phyloP scores from a whole-genome alignment of 2,329 filamentous ascomycete genomes.

The Nannizziopsis arthrosporioides region DNA sequence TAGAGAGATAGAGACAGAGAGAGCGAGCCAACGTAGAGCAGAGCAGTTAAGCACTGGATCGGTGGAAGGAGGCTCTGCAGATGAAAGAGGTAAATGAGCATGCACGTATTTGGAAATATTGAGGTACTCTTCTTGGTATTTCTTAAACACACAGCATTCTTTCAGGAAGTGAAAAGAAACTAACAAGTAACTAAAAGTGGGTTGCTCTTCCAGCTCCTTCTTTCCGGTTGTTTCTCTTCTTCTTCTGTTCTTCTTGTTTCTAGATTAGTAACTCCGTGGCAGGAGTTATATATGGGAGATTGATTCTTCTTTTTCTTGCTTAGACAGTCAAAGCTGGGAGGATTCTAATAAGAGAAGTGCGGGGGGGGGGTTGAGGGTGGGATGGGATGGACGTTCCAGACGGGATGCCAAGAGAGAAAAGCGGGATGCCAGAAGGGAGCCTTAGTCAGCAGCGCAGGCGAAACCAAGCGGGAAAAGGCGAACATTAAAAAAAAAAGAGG shows the following conservation, averaged over 20 bases:
- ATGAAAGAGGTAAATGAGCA: too few relatives aligned
- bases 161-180: background rate
- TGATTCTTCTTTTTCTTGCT: background rate
- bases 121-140: constrained; percentile 1
- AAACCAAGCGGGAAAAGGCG: constrained; percentile 7
- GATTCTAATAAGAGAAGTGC: background rate
- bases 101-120: background rate
- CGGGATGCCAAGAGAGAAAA: constrained; percentile 16
- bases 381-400: constrained; percentile 13
- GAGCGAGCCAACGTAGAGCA: background rate
- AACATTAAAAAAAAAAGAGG: constrained; percentile 5
- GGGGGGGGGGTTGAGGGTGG: background rate
- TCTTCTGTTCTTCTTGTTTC: constrained; percentile 4
- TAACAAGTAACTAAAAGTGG: constrained; percentile 5
- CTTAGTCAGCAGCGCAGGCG: constrained; percentile 10
- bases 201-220: background rate
- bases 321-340: background rate
- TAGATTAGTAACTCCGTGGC: background rate
- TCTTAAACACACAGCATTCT: background rate
- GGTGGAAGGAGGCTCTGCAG: too few relatives aligned
- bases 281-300: background rate
- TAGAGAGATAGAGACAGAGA: background rate
- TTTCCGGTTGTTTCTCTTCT: constrained; percentile 2
- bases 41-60: too few relatives aligned
- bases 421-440: too few relatives aligned